Evolutionary conservation across 78 protist species (phyloP), one percentile per base, ranked within the genome.

Genomic region (Dictyostelium firmibasis): DNA sequence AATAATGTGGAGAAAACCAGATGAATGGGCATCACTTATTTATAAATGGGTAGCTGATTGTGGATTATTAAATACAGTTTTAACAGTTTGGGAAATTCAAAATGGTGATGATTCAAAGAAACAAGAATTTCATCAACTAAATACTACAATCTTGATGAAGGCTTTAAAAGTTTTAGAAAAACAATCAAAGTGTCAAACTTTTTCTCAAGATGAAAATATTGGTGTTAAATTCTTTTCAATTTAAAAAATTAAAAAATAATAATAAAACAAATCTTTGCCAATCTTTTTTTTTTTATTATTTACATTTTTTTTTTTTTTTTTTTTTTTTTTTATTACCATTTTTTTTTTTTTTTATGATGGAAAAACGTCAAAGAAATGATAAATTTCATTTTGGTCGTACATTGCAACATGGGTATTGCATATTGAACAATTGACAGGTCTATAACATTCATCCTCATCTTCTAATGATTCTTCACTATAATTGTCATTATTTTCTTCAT

Each of bases 291-390:
- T 18, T 70, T 10, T 69, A 69, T 69, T 44, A 69, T 69, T 20
- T 69, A 69, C 10, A 6, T 31, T 29, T 25, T 69, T 5, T 3
- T 29, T 69, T 31, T 2, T 29, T 13, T 74, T 29, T 18, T 74
- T 9, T 33, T 75, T 31, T 20, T 18, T 31, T 36, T 38, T 38
- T 38, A 38, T 38, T 38, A 4, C 10, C 10, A 4, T 4, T 75
- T 27, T 14, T 60, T 20, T 16, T 75, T 76, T 50, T 38, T 62
- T 11, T 31, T 92, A 81, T 16, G 96, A 93, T 27, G 97, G 96
- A 27, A 96, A 82, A n/a, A 96, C 95, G 74, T 92, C 85, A 74
- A 92, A 96, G 81, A 96, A 92, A 86, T 96, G 97, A 78, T 92
- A 96, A 57, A 96, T 64, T 36, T 96, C 95, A 78, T 96, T 96